These are phyloP conservation scores for Colletotrichum simmondsii DNA, from an alignment of 2,329 filamentous ascomycete species.

Conservation along the genomic window DNA sequence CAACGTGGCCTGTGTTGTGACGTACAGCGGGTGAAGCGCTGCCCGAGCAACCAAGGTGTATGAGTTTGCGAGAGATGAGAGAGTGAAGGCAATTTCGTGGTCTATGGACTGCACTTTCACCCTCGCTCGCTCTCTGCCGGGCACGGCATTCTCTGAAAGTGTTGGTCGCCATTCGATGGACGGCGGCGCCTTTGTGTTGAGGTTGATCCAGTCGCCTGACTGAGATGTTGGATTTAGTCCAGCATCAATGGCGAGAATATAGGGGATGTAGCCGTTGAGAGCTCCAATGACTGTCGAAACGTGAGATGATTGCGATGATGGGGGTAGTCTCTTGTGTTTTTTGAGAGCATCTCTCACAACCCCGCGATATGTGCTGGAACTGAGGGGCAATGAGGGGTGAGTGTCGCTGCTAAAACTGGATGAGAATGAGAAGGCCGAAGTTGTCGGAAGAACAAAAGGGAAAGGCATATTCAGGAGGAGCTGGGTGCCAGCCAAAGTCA, in stretches of 20 bases:
- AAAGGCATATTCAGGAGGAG: conserved; percentile 77
- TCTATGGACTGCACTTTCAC: conserved; percentile 79
- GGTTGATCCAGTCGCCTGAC: conserved; percentile 71
- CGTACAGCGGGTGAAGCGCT: conserved; percentile 79
- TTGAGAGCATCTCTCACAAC: conserved; percentile 87
- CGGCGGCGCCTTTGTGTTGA: conserved; percentile 70
- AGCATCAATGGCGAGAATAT: conserved; percentile 80
- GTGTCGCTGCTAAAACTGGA: conserved; percentile 80
- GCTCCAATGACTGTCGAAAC: conserved; percentile 76
- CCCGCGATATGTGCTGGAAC: conserved; percentile 84
- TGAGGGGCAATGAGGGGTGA: conserved; percentile 88
- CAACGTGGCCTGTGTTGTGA: conserved; percentile 69
- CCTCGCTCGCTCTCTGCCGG: conserved; percentile 73
- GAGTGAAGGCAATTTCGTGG: conserved; percentile 83
- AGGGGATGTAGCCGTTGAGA: conserved; percentile 83
- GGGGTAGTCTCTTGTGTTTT: conserved; percentile 86
- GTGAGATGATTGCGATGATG: conserved; percentile 75
- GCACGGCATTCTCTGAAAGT: conserved; percentile 72
- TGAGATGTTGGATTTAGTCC: conserved; percentile 70
- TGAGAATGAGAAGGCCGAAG: conserved; percentile 86
- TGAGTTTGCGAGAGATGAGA: conserved; percentile 81
- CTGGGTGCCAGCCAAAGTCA: background rate
- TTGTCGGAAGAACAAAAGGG: conserved; percentile 88
- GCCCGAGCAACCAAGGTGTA: conserved; percentile 78
- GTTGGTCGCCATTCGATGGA: conserved; percentile 88